Conservation (phyloP, 148 eudicot species). For the Pharnaceum exiguum region DNA sequence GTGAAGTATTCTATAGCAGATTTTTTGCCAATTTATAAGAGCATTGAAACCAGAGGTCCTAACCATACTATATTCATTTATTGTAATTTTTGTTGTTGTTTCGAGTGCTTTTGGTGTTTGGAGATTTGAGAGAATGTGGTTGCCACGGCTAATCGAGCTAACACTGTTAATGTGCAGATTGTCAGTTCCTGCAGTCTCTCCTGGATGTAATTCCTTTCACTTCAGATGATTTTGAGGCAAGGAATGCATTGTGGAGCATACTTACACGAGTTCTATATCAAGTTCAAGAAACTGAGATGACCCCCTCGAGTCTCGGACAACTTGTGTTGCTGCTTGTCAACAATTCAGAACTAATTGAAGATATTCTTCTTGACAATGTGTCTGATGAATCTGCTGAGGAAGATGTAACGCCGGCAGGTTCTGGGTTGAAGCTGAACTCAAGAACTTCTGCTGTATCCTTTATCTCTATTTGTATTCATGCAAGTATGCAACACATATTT, state of each 20-base stretch:
- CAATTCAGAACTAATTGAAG: constrained; percentile 69
- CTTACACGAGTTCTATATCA: constrained; percentile 47
- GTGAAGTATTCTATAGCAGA: too few relatives aligned
- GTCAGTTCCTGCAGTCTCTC: constrained; percentile 60
- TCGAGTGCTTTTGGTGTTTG: neutral
- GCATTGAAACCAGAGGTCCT: too few relatives aligned
- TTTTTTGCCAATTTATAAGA: too few relatives aligned
- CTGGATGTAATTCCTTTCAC: constrained; percentile 68
- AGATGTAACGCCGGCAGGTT: constrained; percentile 15
- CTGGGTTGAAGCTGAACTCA: constrained; percentile 25
- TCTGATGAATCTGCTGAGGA: constrained; percentile 27
- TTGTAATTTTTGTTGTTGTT: too few relatives aligned
- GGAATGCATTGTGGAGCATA: constrained; percentile 82
- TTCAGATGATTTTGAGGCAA: constrained; percentile 79
- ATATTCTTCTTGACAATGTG: constrained; percentile 54
- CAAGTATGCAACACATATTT: neutral
- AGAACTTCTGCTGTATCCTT: constrained; percentile 78
- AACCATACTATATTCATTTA: too few relatives aligned
- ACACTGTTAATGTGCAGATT: constrained; percentile 42
- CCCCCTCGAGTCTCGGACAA: constrained; percentile 36
- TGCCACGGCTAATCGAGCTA: constrained; percentile 6
- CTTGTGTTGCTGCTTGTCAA: constrained; percentile 48
- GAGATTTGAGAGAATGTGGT: neutral
- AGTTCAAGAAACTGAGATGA: constrained; percentile 44
- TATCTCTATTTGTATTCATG: neutral